phyloP scores from a whole-genome alignment of 345 rosid species.

The Lepidium sativum region DNA sequence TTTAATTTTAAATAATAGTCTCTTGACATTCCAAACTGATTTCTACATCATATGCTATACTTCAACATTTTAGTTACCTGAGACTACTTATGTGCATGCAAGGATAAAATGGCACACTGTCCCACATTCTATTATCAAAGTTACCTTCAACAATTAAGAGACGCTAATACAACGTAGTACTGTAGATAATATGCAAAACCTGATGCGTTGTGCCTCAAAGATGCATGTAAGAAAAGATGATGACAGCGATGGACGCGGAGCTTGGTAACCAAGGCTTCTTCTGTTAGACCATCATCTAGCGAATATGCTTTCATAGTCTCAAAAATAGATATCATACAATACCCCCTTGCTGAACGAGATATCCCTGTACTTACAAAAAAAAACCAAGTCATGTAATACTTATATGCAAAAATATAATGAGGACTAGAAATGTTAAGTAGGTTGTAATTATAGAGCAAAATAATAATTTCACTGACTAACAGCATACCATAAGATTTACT shows the following conservation, averaged over 20 bases:
- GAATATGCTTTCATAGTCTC: slow-evolving; percentile 97
- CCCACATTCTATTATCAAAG: not conserved
- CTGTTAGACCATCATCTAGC: slow-evolving; percentile 82
- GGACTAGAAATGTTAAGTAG: not conserved
- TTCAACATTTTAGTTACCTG: not conserved
- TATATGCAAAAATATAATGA: not conserved
- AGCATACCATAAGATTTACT: slow-evolving; percentile 7
- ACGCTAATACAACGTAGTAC: not conserved
- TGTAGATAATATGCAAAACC: slow-evolving; percentile 38
- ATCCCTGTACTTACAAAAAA: slow-evolving; percentile 42
- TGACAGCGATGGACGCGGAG: slow-evolving; percentile 82
- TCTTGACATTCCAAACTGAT: not conserved
- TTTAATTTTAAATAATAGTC: not conserved
- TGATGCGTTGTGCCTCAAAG: slow-evolving; percentile 67
- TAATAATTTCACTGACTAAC: not conserved
- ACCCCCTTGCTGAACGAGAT: slow-evolving; percentile 89
- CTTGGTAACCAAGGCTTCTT: slow-evolving; percentile 90
- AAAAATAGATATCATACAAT: slow-evolving; percentile 58
- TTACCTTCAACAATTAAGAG: not conserved
- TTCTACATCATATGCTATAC: not conserved
- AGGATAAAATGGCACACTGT: not conserved
- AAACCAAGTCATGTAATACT: not conserved
- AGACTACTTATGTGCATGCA: not conserved
- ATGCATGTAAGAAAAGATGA: slow-evolving; percentile 77
- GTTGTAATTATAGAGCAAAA: not conserved